Evolutionary conservation across 2,329 filamentous ascomycete genomes (phyloP).

Genomic region (Stachybotrys chlorohalonatus): DNA sequence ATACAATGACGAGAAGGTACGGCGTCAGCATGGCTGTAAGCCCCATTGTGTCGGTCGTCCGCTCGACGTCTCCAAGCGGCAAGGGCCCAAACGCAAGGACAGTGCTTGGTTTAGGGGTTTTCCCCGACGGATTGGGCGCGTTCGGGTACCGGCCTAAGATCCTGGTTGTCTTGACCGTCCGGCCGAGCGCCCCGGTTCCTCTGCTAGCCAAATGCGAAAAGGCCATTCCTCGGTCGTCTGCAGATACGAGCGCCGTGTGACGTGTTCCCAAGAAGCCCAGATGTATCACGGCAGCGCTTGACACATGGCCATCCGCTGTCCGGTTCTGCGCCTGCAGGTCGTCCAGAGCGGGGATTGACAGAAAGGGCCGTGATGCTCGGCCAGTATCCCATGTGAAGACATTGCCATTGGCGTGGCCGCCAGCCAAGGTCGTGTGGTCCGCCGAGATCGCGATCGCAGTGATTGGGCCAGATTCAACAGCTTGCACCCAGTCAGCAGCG

Average conservation of each 20-base stretch:
- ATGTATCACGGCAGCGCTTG: slow-evolving; percentile 71
- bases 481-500: slow-evolving; percentile 36
- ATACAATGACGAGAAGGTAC: slow-evolving; percentile 92
- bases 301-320: slow-evolving; percentile 73
- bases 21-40: slow-evolving; percentile 93
- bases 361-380: slow-evolving; percentile 74
- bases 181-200: slow-evolving; percentile 76
- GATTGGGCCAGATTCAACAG: slow-evolving; percentile 81
- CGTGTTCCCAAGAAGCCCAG: slow-evolving; percentile 91
- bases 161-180: slow-evolving; percentile 80
- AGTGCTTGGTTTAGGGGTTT: slow-evolving; percentile 80
- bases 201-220: slow-evolving; percentile 94
- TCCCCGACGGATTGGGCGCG: slow-evolving; percentile 49
- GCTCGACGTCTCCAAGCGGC: slow-evolving; percentile 88
- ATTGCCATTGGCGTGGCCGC: slow-evolving; percentile 78
- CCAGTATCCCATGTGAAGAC: slow-evolving; percentile 97
- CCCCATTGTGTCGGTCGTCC: slow-evolving; percentile 77
- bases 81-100: slow-evolving; percentile 86
- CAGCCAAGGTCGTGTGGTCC: slow-evolving; percentile 85
- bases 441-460: slow-evolving; percentile 85
- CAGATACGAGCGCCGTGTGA: slow-evolving; percentile 89
- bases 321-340: slow-evolving; percentile 53
- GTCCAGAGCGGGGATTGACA: slow-evolving; percentile 74
- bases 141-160: slow-evolving; percentile 88
- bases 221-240: slow-evolving; percentile 92